phyloP scores from a whole-genome alignment of 2,329 filamentous ascomycete genomes.

The Chaetomium sp. region DNA sequence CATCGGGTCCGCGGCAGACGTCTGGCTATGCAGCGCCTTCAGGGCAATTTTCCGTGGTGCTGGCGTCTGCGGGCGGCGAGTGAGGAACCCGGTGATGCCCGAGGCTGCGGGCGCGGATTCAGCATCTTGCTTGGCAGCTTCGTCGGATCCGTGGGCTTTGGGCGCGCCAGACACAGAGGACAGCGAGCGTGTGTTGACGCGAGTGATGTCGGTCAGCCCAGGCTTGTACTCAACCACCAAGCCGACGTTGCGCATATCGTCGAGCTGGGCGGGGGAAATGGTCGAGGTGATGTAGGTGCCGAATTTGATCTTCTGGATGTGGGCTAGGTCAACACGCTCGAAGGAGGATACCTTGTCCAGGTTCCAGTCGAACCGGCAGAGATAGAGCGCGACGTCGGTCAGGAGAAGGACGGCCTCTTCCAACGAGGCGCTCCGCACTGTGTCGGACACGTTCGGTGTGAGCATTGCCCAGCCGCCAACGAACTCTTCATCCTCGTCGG shows the following conservation, averaged over 20 bases:
- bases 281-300: slow-evolving; percentile 92
- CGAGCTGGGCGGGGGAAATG: slow-evolving; percentile 73
- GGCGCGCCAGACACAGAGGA: slow-evolving; percentile 52
- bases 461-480: slow-evolving; percentile 87
- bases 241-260: slow-evolving; percentile 80
- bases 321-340: slow-evolving; percentile 77
- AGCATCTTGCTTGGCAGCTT: slow-evolving; percentile 29
- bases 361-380: slow-evolving; percentile 91
- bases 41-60: slow-evolving; percentile 52
- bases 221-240: slow-evolving; percentile 78
- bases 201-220: slow-evolving; percentile 68
- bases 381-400: slow-evolving; percentile 82
- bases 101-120: slow-evolving; percentile 29
- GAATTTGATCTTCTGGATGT: slow-evolving; percentile 71
- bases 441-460: slow-evolving; percentile 72
- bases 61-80: slow-evolving; percentile 41
- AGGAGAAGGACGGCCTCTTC: slow-evolving; percentile 87
- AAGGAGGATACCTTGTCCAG: slow-evolving; percentile 93
- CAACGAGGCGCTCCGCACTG: slow-evolving; percentile 70
- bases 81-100: slow-evolving; percentile 48
- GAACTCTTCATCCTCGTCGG: slow-evolving; percentile 80
- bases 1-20: slow-evolving; percentile 54
- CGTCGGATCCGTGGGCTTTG: slow-evolving; percentile 33
- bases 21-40: slow-evolving; percentile 58
- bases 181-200: slow-evolving; percentile 84